phyloP scores from a whole-genome alignment of 768 basidiomycete species.

The Psilocybe cubensis region DNA sequence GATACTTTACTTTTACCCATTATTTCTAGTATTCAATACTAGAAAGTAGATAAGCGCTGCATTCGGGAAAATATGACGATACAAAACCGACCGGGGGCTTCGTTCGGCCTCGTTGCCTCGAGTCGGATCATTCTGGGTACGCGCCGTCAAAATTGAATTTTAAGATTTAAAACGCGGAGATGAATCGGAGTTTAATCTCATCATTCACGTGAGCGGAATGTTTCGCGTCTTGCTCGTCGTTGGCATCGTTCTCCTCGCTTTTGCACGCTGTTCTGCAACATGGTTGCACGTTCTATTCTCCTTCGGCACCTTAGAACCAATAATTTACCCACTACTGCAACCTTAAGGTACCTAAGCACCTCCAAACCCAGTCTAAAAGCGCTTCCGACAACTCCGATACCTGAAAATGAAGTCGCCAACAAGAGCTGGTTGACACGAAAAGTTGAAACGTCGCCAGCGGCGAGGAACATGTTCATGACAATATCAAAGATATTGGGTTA shows the following conservation, averaged over 20 bases:
- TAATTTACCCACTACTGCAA: not conserved
- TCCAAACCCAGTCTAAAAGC: not conserved
- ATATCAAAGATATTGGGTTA: constrained; percentile 62
- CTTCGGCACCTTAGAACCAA: constrained; percentile 3
- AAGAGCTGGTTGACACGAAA: constrained; percentile 55
- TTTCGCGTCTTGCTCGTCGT: not conserved
- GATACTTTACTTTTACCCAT: no score
- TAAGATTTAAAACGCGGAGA: no score
- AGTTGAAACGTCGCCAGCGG: constrained; percentile 52
- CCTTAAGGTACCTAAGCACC: not conserved
- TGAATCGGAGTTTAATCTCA: no score
- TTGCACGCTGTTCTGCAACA: constrained; percentile 1
- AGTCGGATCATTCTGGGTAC: no score
- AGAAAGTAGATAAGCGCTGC: no score
- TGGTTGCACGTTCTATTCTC: constrained; percentile 16
- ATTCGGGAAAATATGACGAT: no score
- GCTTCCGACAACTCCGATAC: not conserved
- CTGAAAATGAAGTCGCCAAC: not conserved
- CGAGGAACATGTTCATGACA: constrained; percentile 47
- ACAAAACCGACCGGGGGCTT: no score
- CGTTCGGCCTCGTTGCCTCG: no score
- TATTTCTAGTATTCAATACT: no score
- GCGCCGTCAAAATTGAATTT: no score
- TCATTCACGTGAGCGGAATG: constrained; percentile 4
- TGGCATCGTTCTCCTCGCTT: not conserved